Evolutionary conservation across 805 yeast genomes (phyloP).

Genomic region (Lipomyces yamanashiensis): DNA sequence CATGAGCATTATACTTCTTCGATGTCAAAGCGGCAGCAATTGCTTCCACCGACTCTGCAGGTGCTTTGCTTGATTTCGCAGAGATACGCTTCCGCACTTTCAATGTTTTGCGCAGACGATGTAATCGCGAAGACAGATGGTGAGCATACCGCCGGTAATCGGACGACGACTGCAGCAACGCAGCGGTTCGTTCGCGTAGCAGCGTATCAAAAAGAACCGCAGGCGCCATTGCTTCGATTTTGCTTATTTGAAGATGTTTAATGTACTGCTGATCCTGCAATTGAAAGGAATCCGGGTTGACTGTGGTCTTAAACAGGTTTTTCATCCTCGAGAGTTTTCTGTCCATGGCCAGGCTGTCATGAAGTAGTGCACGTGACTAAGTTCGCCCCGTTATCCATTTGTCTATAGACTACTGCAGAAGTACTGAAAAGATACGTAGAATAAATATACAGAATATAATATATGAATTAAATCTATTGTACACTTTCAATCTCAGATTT

Average conservation of each 20-base stretch:
- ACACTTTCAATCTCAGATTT: constrained; percentile 3
- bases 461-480: background rate
- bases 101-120: constrained; percentile 67
- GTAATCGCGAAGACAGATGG: constrained; percentile 62
- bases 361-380: background rate
- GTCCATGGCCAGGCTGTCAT: background rate
- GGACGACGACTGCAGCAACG: constrained; percentile 65
- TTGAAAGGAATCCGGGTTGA: background rate
- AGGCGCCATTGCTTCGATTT: constrained; percentile 16
- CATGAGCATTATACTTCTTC: constrained; percentile 47
- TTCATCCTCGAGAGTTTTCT: background rate
- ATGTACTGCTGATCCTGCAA: background rate
- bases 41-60: constrained; percentile 4
- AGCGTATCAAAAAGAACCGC: constrained; percentile 32
- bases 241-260: background rate
- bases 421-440: too few species aligned
- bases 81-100: constrained; percentile 63
- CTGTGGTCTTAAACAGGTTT: too few species aligned
- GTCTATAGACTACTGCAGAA: too few species aligned
- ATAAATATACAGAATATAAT: background rate
- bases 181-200: constrained; percentile 58
- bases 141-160: constrained; percentile 74
- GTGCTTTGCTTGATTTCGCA: constrained; percentile 59
- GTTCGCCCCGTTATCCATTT: background rate
- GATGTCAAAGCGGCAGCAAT: background rate